These are phyloP conservation scores for Canna indica DNA, from an alignment of 176 grass and related monocot species.

Conservation along the genomic window DNA sequence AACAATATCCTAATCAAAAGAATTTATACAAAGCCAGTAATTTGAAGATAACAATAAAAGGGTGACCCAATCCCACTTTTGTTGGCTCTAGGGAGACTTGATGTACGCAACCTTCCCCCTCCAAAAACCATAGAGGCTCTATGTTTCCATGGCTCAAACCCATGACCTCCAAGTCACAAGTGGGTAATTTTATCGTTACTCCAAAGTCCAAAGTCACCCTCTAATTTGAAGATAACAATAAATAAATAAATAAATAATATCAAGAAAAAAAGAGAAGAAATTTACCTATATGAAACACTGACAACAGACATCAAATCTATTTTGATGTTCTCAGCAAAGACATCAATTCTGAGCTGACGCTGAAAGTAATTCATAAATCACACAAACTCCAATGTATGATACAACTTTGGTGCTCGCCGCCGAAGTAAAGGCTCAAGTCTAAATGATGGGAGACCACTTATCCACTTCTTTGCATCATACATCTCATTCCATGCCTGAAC, in stretches of 20 bases:
- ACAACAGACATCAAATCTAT: not conserved
- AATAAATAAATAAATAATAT: not conserved
- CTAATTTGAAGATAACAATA: too few species aligned
- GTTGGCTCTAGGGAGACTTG: too few species aligned
- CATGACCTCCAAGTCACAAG: too few species aligned
- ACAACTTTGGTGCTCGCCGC: constrained; percentile 56
- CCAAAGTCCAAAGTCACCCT: too few species aligned
- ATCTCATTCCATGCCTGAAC: constrained; percentile 96
- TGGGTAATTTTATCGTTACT: too few species aligned
- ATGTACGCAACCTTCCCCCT: too few species aligned
- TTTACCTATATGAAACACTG: constrained; percentile 4
- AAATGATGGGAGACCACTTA: constrained; percentile 64
- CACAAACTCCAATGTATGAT: constrained; percentile 56
- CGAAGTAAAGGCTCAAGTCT: constrained; percentile 83
- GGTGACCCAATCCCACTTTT: too few species aligned
- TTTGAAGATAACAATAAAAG: too few species aligned
- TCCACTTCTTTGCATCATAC: constrained; percentile 89
- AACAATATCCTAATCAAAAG: not conserved
- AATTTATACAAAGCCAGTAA: not conserved
- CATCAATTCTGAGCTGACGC: not conserved
- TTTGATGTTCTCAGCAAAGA: not conserved
- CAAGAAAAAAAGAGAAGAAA: not conserved
- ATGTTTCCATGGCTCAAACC: too few species aligned
- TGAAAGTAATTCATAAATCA: constrained; percentile 35
- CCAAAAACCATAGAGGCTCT: too few species aligned